Conservation (phyloP, 306 rosid species). For the Quercus bicolor region DNA sequence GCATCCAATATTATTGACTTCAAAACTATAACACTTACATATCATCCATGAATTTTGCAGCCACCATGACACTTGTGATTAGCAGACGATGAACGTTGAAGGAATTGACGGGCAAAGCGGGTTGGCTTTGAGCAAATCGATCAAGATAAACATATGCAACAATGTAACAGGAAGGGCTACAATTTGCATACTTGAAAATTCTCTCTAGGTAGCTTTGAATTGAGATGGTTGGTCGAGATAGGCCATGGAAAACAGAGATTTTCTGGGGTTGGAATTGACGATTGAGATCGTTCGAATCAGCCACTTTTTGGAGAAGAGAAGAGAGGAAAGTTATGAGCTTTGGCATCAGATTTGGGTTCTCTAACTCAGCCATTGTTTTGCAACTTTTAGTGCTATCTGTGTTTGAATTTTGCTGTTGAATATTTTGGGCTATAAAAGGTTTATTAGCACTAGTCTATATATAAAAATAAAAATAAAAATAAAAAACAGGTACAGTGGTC, state of each 20-base stretch:
- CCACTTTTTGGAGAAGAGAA: conserved; percentile 69
- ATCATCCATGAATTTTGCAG: conserved; percentile 99
- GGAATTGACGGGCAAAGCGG: conserved; percentile 73
- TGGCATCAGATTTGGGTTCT: conserved; percentile 68
- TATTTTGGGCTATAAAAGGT: conserved; percentile 11
- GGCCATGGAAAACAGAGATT: conserved; percentile 85
- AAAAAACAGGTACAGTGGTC: not conserved
- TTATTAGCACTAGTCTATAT: not conserved
- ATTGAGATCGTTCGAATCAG: conserved; percentile 70
- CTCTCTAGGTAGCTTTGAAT: conserved; percentile 78
- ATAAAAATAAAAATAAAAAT: too few species aligned
- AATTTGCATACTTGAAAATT: conserved; percentile 91
- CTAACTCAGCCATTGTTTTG: conserved; percentile 74
- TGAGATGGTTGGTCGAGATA: conserved; percentile 70
- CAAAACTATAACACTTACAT: conserved; percentile 46
- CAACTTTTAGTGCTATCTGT: conserved; percentile 11
- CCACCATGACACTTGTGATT: conserved; percentile 86
- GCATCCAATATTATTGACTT: not conserved
- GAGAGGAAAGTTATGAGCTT: conserved; percentile 72
- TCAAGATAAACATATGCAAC: conserved; percentile 90
- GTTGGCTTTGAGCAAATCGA: conserved; percentile 79
- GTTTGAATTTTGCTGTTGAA: not conserved
- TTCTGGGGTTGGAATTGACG: conserved; percentile 47
- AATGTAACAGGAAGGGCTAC: conserved; percentile 84
- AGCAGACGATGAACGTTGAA: conserved; percentile 85